Conservation (phyloP, 768 basidiomycete genomes). For the Trametes elegans region DNA sequence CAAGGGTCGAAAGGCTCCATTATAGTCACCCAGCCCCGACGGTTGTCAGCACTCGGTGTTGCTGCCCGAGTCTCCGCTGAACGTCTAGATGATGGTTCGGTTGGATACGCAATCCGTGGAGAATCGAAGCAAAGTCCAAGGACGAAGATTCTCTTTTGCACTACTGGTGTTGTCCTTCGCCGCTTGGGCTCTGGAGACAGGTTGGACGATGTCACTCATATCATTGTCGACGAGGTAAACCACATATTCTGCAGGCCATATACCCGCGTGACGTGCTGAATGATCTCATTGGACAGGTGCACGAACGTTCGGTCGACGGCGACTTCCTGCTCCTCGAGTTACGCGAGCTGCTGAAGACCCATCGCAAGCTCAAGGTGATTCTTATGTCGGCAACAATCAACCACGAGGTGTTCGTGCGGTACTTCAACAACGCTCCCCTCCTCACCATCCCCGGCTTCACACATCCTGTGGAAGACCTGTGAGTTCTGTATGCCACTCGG, state of each 20-base stretch:
- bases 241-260: no score
- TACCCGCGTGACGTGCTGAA: no score
- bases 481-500: conserved; percentile 21
- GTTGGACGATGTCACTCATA: conserved; percentile 70
- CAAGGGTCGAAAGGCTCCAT: conserved; percentile 70
- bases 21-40: conserved; percentile 85
- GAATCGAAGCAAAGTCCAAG: conserved; percentile 65
- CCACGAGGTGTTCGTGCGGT: conserved; percentile 77
- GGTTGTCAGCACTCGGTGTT: conserved; percentile 87
- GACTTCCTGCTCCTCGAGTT: conserved; percentile 88
- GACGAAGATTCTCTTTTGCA: conserved; percentile 86
- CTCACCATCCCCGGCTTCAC: conserved; percentile 83
- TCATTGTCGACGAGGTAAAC: conserved; percentile 86
- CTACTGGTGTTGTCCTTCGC: conserved; percentile 89
- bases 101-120: conserved; percentile 89
- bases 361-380: conserved; percentile 70
- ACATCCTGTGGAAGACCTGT: conserved; percentile 76
- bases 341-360: conserved; percentile 64
- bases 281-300: conserved; percentile 53
- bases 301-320: conserved; percentile 89
- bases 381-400: conserved; percentile 97
- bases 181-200: conserved; percentile 73
- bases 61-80: conserved; percentile 86
- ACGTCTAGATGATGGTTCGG: conserved; percentile 68
- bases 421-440: conserved; percentile 80